Evolutionary conservation across 257 asterid species (phyloP), one percentile per base, ranked within the genome.

Genomic region (Cynanchum wilfordii): DNA sequence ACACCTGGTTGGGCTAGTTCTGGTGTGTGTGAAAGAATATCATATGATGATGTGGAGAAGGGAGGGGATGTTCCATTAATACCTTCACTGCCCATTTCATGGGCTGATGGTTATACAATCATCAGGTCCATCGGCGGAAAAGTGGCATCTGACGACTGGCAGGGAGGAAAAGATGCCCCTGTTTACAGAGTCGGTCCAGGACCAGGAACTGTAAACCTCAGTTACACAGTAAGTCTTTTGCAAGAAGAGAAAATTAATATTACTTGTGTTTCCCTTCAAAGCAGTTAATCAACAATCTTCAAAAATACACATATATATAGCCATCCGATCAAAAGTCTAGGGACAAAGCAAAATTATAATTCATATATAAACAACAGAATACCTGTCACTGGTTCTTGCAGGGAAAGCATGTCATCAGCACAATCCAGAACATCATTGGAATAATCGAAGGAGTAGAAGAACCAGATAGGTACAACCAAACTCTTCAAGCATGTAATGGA

Each of bases 1-100:
- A 90, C 97, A 6, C 97, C 98, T 1, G 97, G 98, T 12, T 92
- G 97, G 97, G 84, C 98, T 54, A 90, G 98, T 80, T 85, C 84
- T 1, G 87, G 82, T 27, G 88, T 36, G 2, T 88, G 97, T 52
- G 96, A 92, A 87, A 86, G 98, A 84, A 70, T 90, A 69, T 81
- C 97, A 54, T 79, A 79, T 0, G 87, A 85, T 25, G 96, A 86
- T 77, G 87, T 84, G 66, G 93, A 84, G 77, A 79, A 82, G 66
- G 62, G 78, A 7, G 97, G 95, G 25, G 89, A 87, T 71, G 87
- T 92, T 59, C 96, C 96, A 3, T 76, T 85, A 56, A 89, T 92
- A 77, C 97, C 96, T 65, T 90, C 98, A 47, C 71, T 90, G 78
- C 97, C 97, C 0, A 80, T 92, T 72, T 89, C 98, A 1, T 86